Base-by-base conservation (phyloP, 352 stramenopile genomes). In the Thalassiosira exigua region DNA sequence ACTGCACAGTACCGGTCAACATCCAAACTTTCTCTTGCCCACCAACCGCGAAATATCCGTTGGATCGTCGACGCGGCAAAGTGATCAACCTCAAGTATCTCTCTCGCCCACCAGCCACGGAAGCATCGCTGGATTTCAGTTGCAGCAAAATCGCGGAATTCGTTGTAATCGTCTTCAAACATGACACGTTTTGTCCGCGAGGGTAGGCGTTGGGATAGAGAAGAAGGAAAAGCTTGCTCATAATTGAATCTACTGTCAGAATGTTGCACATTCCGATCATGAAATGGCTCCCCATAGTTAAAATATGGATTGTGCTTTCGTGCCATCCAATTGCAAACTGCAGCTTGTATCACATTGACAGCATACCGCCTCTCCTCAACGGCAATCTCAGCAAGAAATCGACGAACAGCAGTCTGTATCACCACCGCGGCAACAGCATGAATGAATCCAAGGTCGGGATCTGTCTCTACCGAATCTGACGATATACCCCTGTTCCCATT, bases 381-480 rank as follows among this genome's bases (percentile, higher is more conserved):
- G 3, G 36, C 52, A n/a, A 80, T 75, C 29, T 84, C 70, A 0
- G 87, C 87, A 27, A 92, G 64, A 59, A 78, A 85, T 48, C 84
- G 67, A 24, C 87, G 76, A 58, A 87, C 61, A 46, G 73, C 59
- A 50, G 87, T 88, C 66, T 93, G 87, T 73, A 93, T 85, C 0
- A 93, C 87, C 7, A 93, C 78, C 12, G 87, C 69, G 39, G 87
- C 87, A 53, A 93, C 80, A 14, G 82, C 57, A 50, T 90, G 74
- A 9, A 91, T 85, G 58, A 93, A 93, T 22, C 62, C 56, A 17
- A 72, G 29, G 22, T 88, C 75, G 1, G 61, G 17, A 66, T 82
- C 46, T 12, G 62, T 59, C 53, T 75, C 58, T 19, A 76, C 57
- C 12, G 64, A 76, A 21, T 56, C 46, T 50, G 73, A 72, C 11